Percentiles rank a stretch among this genome's conserved stretches.
phyloP scores from a whole-genome alignment of 106 monocot genomes.

The Xerophyta viscosa region DNA sequence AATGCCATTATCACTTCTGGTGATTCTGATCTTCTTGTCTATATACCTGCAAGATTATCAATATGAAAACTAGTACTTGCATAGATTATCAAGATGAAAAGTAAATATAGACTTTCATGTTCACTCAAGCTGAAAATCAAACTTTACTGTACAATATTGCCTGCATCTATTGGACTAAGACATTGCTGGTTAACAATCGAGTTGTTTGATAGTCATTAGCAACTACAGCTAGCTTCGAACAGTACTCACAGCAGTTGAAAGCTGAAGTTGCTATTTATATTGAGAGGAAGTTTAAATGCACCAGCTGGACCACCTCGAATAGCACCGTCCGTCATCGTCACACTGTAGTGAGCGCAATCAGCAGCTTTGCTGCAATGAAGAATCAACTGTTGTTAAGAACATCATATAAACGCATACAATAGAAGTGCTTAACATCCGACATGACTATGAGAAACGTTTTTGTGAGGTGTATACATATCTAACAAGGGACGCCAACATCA shows the following conservation, averaged over 20 bases:
- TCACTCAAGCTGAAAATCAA: neutral
- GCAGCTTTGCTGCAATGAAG: slow-evolving; percentile 18
- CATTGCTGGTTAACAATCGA: neutral
- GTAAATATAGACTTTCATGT: too few relatives aligned
- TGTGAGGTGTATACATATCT: too few relatives aligned
- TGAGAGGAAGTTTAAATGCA: slow-evolving; percentile 39
- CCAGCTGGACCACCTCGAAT: slow-evolving; percentile 35
- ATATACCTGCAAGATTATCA: slow-evolving; percentile 40
- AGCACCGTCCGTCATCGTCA: slow-evolving; percentile 28
- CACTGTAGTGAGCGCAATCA: slow-evolving; percentile 26
- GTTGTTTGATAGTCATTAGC: too few relatives aligned
- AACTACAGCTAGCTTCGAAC: too few relatives aligned
- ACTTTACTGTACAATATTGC: neutral
- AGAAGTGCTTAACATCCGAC: too few relatives aligned
- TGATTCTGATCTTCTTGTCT: slow-evolving; percentile 79
- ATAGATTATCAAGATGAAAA: too few relatives aligned
- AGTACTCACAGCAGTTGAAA: slow-evolving; percentile 69
- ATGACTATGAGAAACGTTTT: too few relatives aligned
- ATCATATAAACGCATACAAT: too few relatives aligned
- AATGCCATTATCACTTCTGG: slow-evolving; percentile 18
- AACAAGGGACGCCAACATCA: too few relatives aligned
- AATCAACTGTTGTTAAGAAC: too few relatives aligned
- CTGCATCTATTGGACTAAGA: neutral
- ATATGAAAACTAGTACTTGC: neutral
- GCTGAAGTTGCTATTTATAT: slow-evolving; percentile 27